These are phyloP conservation scores for Streptanthus diversifolius DNA, from an alignment of 345 rosid genomes.

Conservation along the genomic window DNA sequence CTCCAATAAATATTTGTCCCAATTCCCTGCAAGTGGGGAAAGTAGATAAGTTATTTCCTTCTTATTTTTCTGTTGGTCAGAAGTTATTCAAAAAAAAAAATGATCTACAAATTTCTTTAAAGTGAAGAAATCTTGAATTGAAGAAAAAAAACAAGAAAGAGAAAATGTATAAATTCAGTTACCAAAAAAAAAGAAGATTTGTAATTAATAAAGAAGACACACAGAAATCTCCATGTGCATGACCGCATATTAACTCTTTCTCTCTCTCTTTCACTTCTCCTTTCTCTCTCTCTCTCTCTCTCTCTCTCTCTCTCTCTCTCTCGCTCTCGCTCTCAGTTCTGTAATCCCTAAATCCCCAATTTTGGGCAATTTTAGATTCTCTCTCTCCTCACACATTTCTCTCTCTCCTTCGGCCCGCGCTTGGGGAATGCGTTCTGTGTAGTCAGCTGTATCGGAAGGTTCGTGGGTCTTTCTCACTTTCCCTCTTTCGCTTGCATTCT, in stretches of 20 bases:
- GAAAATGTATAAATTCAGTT: background rate
- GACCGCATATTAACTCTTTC: conserved; percentile 22
- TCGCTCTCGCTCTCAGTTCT: conserved; percentile 9
- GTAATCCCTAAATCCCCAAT: conserved; percentile 47
- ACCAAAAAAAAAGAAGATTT: background rate
- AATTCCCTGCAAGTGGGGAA: too few species aligned
- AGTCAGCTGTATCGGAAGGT: conserved; percentile 31
- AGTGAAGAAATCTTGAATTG: conserved; percentile 7
- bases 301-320: background rate
- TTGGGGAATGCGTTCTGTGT: conserved; percentile 37
- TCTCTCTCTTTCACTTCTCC: background rate
- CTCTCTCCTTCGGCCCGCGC: background rate
- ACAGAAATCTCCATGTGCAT: conserved; percentile 22
- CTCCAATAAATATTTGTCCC: background rate
- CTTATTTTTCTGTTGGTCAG: background rate
- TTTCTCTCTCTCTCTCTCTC: background rate
- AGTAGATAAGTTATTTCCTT: background rate
- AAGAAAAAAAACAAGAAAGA: background rate
- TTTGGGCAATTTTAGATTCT: conserved; percentile 35
- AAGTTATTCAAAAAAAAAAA: background rate
- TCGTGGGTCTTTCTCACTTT: conserved; percentile 16
- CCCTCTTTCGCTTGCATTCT: conserved; percentile 12
- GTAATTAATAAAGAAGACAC: conserved; percentile 21
- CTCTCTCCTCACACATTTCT: background rate
- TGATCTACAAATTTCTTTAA: background rate